Conservation (phyloP, 345 rosid species). For the Moringa oleifera region DNA sequence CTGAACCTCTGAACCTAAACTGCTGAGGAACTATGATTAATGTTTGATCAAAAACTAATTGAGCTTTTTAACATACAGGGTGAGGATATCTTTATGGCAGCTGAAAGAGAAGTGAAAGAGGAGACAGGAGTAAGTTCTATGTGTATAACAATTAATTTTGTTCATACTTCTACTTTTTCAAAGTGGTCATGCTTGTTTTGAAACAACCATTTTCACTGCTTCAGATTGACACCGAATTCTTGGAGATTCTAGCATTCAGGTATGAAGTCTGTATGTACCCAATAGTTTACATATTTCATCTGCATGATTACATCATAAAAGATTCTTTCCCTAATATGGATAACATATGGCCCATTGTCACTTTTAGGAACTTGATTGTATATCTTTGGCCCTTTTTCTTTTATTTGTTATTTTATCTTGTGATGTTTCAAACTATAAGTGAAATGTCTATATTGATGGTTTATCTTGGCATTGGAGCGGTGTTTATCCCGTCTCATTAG, state of each 20-base stretch:
- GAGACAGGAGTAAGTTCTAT: constrained; percentile 67
- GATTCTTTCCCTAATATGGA: too few species aligned
- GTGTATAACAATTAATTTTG: neutral
- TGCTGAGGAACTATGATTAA: neutral
- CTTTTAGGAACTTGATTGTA: too few species aligned
- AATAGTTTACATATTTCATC: neutral
- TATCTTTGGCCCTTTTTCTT: too few species aligned
- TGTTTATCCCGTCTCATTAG: neutral
- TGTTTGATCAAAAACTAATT: constrained; percentile 9
- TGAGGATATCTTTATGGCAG: constrained; percentile 61
- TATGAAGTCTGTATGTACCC: constrained; percentile 10
- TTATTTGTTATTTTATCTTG: neutral
- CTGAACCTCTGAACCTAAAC: constrained; percentile 3
- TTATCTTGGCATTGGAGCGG: neutral
- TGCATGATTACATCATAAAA: neutral
- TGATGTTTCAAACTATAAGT: neutral
- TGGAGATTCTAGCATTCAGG: constrained; percentile 76
- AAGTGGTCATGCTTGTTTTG: neutral
- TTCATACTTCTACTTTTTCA: neutral
- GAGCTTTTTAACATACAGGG: constrained; percentile 36
- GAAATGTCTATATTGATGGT: neutral
- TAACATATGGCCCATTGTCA: too few species aligned
- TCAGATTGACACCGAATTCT: constrained; percentile 69
- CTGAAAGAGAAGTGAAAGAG: constrained; percentile 78
- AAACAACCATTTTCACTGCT: constrained; percentile 12